These are phyloP conservation scores for Mucor circinelloides DNA, from an alignment of 371 early-diverging fungal genomes.

Conservation along the genomic window DNA sequence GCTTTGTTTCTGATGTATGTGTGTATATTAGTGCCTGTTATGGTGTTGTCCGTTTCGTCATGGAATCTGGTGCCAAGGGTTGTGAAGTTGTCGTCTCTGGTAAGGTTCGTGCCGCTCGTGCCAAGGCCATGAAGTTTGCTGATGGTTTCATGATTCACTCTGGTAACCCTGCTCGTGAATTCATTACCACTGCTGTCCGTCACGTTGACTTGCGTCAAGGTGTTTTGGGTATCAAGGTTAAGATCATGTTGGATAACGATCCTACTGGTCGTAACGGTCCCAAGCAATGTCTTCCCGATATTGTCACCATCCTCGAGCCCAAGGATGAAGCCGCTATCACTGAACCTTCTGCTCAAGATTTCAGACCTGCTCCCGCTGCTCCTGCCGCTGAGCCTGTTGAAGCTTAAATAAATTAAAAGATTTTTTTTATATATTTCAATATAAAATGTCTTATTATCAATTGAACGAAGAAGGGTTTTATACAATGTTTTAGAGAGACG, in stretches of 20 bases:
- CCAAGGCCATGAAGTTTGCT: constrained; percentile 99
- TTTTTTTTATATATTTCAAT: constrained; percentile 1
- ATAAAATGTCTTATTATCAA: background rate
- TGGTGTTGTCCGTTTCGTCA: constrained; percentile 98
- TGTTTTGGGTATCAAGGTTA: constrained; percentile 99
- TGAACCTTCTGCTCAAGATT: constrained; percentile 78
- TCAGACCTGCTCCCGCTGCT: constrained; percentile 61
- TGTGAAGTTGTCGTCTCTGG: constrained; percentile 99
- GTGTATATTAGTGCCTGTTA: constrained; percentile 85
- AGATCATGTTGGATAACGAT: constrained; percentile 99
- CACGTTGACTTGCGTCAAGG: constrained; percentile 99
- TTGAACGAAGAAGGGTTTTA: background rate
- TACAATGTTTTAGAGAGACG: background rate
- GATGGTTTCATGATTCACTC: constrained; percentile 99
- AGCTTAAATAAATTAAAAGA: constrained; percentile 22
- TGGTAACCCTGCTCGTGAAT: constrained; percentile 98
- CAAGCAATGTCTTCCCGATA: constrained; percentile 96
- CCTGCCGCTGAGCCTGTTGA: constrained; percentile 48
- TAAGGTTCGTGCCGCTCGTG: constrained; percentile 99
- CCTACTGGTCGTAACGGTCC: constrained; percentile 97
- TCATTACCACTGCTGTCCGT: constrained; percentile 97
- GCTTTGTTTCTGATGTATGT: constrained; percentile 3
- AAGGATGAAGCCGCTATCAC: constrained; percentile 82
- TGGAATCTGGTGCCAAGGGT: constrained; percentile 99
- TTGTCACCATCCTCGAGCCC: constrained; percentile 94